A percentile compares a stretch with the other conserved stretches of the same genome.
These are phyloP conservation scores for Elaphomyces granulatus DNA, from an alignment of 495 filamentous ascomycete genomes.

Conservation along the genomic window DNA sequence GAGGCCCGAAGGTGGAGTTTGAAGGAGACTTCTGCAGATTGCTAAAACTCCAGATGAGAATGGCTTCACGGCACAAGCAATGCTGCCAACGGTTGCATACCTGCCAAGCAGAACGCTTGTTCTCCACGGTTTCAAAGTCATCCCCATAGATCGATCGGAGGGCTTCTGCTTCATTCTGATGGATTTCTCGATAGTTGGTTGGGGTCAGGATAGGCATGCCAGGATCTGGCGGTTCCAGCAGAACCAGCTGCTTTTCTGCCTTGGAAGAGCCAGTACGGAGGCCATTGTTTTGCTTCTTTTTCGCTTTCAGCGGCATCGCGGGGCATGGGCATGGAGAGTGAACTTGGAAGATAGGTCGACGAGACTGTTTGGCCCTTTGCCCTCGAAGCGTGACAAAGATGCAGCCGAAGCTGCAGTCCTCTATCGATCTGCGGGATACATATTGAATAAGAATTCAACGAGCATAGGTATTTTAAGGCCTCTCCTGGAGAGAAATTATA, in stretches of 20 bases:
- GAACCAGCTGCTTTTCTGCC: conserved; percentile 21
- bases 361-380: conserved; percentile 16
- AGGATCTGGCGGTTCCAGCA: conserved; percentile 9
- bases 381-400: conserved; percentile 21
- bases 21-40: conserved; percentile 65
- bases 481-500: conserved; percentile 4
- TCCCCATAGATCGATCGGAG: conserved; percentile 85
- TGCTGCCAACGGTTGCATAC: conserved; percentile 29
- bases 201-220: conserved; percentile 8
- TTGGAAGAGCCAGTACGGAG: conserved; percentile 19
- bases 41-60: conserved; percentile 23
- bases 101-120: conserved; percentile 73
- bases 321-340: conserved; percentile 19
- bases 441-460: conserved; percentile 4
- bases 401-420: conserved; percentile 30
- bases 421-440: conserved; percentile 18
- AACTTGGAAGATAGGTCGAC: conserved; percentile 4
- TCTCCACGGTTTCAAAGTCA: conserved; percentile 63
- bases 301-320: conserved; percentile 39
- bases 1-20: conserved; percentile 61
- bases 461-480: not conserved
- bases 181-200: conserved; percentile 68
- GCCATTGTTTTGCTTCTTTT: conserved; percentile 26
- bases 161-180: conserved; percentile 77
- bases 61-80: not conserved